Evolutionary conservation across 2,329 filamentous ascomycete genomes (phyloP).

Genomic region (Penicillium sp.): DNA sequence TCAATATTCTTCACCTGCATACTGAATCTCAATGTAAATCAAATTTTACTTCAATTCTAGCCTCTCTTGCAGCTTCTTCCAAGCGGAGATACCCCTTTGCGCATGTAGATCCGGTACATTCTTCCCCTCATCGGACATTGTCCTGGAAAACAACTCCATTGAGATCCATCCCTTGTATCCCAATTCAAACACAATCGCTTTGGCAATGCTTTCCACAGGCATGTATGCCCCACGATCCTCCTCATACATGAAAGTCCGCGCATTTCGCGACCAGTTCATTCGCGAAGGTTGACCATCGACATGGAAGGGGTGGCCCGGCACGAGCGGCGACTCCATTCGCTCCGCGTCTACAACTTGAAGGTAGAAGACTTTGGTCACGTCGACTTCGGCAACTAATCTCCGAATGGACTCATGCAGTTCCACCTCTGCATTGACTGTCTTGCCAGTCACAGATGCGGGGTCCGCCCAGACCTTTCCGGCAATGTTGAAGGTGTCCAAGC

Average conservation of each 20-base stretch:
- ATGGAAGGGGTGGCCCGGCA: constrained; percentile 60
- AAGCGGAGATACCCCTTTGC: constrained; percentile 51
- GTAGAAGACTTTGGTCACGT: constrained; percentile 69
- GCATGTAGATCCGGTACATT: constrained; percentile 59
- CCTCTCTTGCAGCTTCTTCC: constrained; percentile 47
- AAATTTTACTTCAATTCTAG: constrained; percentile 5
- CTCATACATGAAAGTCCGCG: constrained; percentile 68
- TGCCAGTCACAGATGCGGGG: constrained; percentile 56
- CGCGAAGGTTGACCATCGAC: constrained; percentile 58
- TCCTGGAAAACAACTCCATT: constrained; percentile 68
- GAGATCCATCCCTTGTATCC: constrained; percentile 71
- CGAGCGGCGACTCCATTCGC: constrained; percentile 58
- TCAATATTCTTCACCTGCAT: not conserved
- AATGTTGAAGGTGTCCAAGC: constrained; percentile 77
- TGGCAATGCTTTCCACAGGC: constrained; percentile 62
- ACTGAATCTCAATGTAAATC: not conserved
- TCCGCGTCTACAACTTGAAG: constrained; percentile 77
- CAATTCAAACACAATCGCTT: constrained; percentile 54
- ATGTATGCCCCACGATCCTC: constrained; percentile 65
- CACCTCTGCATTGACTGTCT: constrained; percentile 56
- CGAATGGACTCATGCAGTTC: constrained; percentile 57
- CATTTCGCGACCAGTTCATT: constrained; percentile 81
- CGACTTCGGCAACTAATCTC: constrained; percentile 56
- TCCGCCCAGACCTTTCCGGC: constrained; percentile 69
- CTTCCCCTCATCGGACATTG: constrained; percentile 56